These are phyloP conservation scores for Mycena indigotica DNA, from an alignment of 768 basidiomycete species.

Conservation along the genomic window DNA sequence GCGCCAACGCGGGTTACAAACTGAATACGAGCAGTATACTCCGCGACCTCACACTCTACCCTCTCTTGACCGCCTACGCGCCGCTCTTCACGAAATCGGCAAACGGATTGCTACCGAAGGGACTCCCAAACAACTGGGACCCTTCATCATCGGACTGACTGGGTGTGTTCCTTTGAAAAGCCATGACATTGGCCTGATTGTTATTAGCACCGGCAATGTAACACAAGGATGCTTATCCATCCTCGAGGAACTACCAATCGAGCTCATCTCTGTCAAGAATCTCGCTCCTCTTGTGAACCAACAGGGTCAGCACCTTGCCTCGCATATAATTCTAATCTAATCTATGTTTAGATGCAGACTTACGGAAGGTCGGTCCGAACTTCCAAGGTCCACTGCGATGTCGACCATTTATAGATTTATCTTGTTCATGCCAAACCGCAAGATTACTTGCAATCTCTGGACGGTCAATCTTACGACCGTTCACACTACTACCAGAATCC, in stretches of 20 bases:
- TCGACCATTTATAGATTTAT: constrained; percentile 57
- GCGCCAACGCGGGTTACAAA: background rate
- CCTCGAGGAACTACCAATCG: constrained; percentile 68
- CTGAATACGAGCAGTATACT: constrained; percentile 52
- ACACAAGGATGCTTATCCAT: constrained; percentile 76
- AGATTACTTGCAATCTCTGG: constrained; percentile 67
- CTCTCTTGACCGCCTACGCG: constrained; percentile 53
- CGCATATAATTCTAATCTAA: constrained; percentile 4
- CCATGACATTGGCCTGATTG: constrained; percentile 1
- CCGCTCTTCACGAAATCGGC: constrained; percentile 59
- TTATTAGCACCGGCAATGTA: constrained; percentile 74
- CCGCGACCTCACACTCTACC: constrained; percentile 79
- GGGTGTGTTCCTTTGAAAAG: constrained; percentile 52
- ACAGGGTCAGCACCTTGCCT: constrained; percentile 41
- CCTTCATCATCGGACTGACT: constrained; percentile 80
- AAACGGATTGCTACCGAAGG: constrained; percentile 55
- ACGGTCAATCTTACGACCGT: constrained; percentile 62
- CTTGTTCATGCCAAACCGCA: constrained; percentile 68
- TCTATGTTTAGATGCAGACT: constrained; percentile 48
- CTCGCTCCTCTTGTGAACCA: constrained; percentile 57
- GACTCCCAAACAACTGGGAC: constrained; percentile 66
- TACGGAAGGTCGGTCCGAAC: constrained; percentile 62
- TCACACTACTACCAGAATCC: constrained; percentile 76
- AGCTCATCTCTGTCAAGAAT: constrained; percentile 56
- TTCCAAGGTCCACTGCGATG: constrained; percentile 1